A percentile compares a stretch with the other conserved stretches of the same genome.
phyloP scores from a whole-genome alignment of 441 rosid species.

The Populus hybrid region DNA sequence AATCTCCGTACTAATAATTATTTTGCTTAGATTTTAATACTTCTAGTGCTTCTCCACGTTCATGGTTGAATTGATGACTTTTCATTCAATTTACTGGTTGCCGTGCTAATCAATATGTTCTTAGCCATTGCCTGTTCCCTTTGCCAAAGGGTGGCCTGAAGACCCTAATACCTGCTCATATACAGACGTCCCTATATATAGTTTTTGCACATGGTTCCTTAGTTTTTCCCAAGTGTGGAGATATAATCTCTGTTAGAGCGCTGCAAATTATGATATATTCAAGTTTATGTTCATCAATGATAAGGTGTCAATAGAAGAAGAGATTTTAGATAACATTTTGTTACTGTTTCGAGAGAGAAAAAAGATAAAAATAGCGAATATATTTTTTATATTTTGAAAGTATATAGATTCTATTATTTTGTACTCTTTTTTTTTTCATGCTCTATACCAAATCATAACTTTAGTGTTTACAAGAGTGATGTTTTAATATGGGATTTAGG shows the following conservation, averaged over 20 bases:
- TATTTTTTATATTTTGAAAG: too few species aligned
- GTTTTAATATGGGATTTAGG: too few species aligned
- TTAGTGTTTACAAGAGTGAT: too few species aligned
- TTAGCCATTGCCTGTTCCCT: slow-evolving; percentile 2
- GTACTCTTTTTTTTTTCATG: too few species aligned
- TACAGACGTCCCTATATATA: not conserved
- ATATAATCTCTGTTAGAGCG: not conserved
- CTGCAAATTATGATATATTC: not conserved
- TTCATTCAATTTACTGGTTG: not conserved
- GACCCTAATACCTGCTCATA: not conserved
- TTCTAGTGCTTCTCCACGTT: not conserved
- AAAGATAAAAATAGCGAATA: too few species aligned
- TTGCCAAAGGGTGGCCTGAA: not conserved
- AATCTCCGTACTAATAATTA: not conserved
- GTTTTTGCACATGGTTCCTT: not conserved
- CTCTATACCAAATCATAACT: too few species aligned
- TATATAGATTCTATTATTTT: too few species aligned
- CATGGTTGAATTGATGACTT: not conserved
- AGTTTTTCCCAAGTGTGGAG: not conserved
- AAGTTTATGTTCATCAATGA: too few species aligned
- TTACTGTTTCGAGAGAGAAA: too few species aligned
- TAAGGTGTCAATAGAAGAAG: too few species aligned
- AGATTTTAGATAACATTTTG: too few species aligned
- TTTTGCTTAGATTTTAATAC: not conserved
- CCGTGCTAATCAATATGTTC: not conserved